phyloP scores from a whole-genome alignment of 352 stramenopile species.

The Phytophthora fragariae region DNA sequence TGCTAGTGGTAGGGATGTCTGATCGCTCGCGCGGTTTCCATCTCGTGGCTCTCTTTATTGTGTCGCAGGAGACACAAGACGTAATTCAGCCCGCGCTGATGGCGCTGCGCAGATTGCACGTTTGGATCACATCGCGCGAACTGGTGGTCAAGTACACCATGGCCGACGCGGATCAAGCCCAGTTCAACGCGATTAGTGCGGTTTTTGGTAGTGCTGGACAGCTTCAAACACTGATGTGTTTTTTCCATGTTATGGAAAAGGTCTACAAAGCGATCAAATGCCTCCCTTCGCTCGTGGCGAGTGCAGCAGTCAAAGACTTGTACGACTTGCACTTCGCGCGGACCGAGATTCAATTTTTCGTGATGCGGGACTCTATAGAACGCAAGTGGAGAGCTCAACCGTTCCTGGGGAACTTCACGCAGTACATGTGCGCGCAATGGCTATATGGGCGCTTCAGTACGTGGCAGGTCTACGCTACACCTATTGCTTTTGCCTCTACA shows the following conservation, averaged over 20 bases:
- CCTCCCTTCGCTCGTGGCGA: neutral
- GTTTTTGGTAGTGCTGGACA: neutral
- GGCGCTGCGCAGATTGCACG: conserved; percentile 1
- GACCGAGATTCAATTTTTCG: conserved; percentile 1
- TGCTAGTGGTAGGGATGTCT: neutral
- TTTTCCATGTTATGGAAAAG: conserved; percentile 25
- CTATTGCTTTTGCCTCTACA: neutral
- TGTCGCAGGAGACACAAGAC: too few species aligned
- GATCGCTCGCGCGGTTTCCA: conserved; percentile 2
- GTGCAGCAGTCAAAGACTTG: conserved; percentile 2
- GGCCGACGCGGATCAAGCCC: conserved; percentile 16
- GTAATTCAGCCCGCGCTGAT: neutral
- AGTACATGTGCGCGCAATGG: conserved; percentile 25
- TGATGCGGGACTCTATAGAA: neutral
- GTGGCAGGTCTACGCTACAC: neutral
- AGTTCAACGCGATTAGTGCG: too few species aligned
- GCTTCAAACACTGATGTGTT: conserved; percentile 15
- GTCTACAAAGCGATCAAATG: conserved; percentile 11
- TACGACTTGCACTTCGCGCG: conserved; percentile 34
- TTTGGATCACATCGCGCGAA: neutral
- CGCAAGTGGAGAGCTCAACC: neutral
- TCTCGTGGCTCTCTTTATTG: neutral
- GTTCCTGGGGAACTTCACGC: too few species aligned
- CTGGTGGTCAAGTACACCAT: conserved; percentile 18
- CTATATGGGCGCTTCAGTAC: neutral